Percentiles rank a stretch among this genome's conserved stretches.
These are phyloP conservation scores for Ajuga chamaepitys DNA, from an alignment of 257 asterid species.

Conservation along the genomic window DNA sequence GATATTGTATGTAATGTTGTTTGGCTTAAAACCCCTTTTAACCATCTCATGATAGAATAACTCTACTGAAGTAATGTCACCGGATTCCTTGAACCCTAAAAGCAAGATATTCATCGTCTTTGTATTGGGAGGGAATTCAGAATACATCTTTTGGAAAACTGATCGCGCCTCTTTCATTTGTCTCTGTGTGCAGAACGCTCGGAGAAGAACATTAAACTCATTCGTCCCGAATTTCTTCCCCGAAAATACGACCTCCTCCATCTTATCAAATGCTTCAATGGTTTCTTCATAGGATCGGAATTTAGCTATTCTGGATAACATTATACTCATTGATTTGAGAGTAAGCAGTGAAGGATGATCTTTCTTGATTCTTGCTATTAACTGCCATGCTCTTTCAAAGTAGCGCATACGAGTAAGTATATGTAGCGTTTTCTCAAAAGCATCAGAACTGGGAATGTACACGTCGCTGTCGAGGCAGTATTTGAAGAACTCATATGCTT, in stretches of 20 bases:
- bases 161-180: slow-evolving; percentile 87
- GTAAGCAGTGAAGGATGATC: slow-evolving; percentile 63
- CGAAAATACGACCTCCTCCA: slow-evolving; percentile 51
- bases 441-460: slow-evolving; percentile 65
- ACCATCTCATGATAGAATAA: slow-evolving; percentile 89
- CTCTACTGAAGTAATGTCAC: slow-evolving; percentile 74
- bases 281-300: slow-evolving; percentile 67
- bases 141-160: slow-evolving; percentile 63
- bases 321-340: slow-evolving; percentile 79
- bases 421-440: slow-evolving; percentile 85
- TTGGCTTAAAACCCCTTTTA: slow-evolving; percentile 77
- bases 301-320: slow-evolving; percentile 78
- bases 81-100: slow-evolving; percentile 86
- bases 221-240: slow-evolving; percentile 54
- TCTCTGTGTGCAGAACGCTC: slow-evolving; percentile 82
- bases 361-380: slow-evolving; percentile 38
- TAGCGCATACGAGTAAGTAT: slow-evolving; percentile 87
- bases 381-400: slow-evolving; percentile 83
- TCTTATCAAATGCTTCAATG: slow-evolving; percentile 67
- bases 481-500: slow-evolving; percentile 67
- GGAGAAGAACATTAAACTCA: slow-evolving; percentile 76
- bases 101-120: slow-evolving; percentile 89
- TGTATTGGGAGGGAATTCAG: slow-evolving; percentile 52
- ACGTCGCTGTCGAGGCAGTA: slow-evolving; percentile 47
- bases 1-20: slow-evolving; percentile 49